phyloP scores from a whole-genome alignment of 441 rosid species.

The Manihot esculenta region DNA sequence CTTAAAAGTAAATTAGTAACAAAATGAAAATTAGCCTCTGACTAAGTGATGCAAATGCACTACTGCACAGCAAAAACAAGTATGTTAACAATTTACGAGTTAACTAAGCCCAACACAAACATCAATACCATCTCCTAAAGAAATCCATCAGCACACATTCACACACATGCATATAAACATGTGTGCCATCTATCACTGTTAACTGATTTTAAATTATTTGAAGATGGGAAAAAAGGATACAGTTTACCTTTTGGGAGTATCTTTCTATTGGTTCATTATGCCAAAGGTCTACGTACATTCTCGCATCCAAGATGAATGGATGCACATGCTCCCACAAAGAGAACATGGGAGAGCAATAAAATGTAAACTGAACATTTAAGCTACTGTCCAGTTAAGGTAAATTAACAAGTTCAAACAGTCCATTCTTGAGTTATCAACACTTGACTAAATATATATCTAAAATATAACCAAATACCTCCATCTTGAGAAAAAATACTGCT shows the following conservation, averaged over 20 bases:
- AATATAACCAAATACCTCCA: too few relatives aligned
- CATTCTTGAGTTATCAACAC: neutral
- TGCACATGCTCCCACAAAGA: neutral
- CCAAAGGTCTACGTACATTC: neutral
- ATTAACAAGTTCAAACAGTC: constrained; percentile 1
- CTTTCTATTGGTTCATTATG: neutral
- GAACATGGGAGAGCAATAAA: neutral
- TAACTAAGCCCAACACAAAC: too few relatives aligned
- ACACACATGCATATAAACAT: neutral
- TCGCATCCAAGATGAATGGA: neutral
- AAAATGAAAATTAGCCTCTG: too few relatives aligned
- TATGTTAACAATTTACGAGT: neutral
- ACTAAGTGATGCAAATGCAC: too few relatives aligned
- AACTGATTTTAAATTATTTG: neutral
- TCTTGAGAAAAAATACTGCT: too few relatives aligned
- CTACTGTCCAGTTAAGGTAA: neutral
- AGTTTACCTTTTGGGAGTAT: neutral
- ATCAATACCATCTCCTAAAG: too few relatives aligned
- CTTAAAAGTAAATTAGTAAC: too few relatives aligned
- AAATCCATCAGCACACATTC: neutral
- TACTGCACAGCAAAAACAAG: neutral
- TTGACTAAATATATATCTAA: too few relatives aligned
- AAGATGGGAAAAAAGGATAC: neutral
- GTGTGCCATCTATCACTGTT: neutral
- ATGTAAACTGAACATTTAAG: neutral